Evolutionary conservation across 345 rosid genomes (phyloP).

Genomic region (Bruguiera gymnorhiza): DNA sequence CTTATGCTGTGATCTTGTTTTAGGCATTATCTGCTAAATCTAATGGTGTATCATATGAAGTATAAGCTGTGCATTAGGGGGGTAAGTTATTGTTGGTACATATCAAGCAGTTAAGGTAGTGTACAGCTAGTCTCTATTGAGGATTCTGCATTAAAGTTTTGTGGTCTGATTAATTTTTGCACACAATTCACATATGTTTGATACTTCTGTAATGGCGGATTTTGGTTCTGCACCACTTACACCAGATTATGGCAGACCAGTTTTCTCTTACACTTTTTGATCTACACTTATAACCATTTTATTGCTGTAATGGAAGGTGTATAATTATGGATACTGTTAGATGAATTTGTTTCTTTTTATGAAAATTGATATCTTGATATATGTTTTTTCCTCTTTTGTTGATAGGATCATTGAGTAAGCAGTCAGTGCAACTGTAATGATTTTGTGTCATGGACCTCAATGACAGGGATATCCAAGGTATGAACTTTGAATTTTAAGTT

Average conservation of each 20-base stretch:
- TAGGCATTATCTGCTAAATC: no score
- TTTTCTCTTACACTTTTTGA: conserved; percentile 74
- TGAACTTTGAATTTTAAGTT: background rate
- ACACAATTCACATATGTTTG: no score
- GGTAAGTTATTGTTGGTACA: no score
- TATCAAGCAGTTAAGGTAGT: no score
- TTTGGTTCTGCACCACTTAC: conserved; percentile 60
- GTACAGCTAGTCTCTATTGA: no score
- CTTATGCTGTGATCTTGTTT: no score
- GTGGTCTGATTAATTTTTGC: background rate
- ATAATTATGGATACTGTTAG: background rate
- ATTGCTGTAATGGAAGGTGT: conserved; percentile 81
- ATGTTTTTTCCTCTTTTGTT: conserved; percentile 4
- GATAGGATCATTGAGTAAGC: conserved; percentile 60
- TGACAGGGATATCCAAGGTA: conserved; percentile 56
- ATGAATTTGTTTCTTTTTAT: background rate
- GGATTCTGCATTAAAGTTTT: background rate
- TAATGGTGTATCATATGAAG: no score
- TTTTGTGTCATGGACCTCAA: conserved; percentile 46
- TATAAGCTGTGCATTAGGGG: no score
- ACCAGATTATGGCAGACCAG: conserved; percentile 66
- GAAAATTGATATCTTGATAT: background rate
- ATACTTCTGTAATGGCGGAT: conserved; percentile 32
- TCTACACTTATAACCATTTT: conserved; percentile 49
- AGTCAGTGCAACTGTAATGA: conserved; percentile 51